phyloP scores from a whole-genome alignment of 768 basidiomycete genomes.

The Fomitopsis serialis region DNA sequence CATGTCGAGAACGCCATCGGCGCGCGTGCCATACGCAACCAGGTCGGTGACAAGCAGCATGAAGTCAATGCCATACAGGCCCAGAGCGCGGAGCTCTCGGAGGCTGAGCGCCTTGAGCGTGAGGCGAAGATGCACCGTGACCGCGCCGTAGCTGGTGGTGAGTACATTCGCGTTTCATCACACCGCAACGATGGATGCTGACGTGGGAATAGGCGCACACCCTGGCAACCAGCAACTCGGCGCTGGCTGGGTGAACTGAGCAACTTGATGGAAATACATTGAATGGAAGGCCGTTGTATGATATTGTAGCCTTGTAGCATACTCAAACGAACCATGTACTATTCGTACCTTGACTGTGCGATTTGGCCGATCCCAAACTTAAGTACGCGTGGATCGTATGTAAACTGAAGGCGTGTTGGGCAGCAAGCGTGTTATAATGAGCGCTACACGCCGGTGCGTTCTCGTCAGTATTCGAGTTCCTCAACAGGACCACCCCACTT shows the following conservation, averaged over 20 bases:
- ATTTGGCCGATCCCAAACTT: too few species aligned
- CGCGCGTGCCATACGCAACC: constrained; percentile 40
- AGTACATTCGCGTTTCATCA: neutral
- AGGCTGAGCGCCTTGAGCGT: constrained; percentile 49
- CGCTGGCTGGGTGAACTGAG: neutral
- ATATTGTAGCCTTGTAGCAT: constrained; percentile 4
- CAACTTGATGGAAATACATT: neutral
- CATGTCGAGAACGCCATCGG: constrained; percentile 26
- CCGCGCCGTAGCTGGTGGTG: constrained; percentile 48
- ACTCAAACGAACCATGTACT: too few species aligned
- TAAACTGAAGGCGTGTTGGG: too few species aligned
- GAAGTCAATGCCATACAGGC: constrained; percentile 41
- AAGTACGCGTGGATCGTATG: too few species aligned
- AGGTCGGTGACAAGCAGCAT: constrained; percentile 47
- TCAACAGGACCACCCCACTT: too few species aligned
- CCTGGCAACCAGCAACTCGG: constrained; percentile 1
- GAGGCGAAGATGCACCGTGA: constrained; percentile 45
- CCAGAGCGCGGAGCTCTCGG: constrained; percentile 43
- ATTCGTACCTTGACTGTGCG: too few species aligned
- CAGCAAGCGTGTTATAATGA: too few species aligned
- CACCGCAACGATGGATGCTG: neutral
- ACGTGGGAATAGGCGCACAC: neutral
- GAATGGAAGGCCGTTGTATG: neutral
- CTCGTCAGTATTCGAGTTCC: too few species aligned
- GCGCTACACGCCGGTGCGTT: too few species aligned